These are phyloP conservation scores for Triglochin maritima DNA, from an alignment of 106 monocot genomes.

Conservation along the genomic window DNA sequence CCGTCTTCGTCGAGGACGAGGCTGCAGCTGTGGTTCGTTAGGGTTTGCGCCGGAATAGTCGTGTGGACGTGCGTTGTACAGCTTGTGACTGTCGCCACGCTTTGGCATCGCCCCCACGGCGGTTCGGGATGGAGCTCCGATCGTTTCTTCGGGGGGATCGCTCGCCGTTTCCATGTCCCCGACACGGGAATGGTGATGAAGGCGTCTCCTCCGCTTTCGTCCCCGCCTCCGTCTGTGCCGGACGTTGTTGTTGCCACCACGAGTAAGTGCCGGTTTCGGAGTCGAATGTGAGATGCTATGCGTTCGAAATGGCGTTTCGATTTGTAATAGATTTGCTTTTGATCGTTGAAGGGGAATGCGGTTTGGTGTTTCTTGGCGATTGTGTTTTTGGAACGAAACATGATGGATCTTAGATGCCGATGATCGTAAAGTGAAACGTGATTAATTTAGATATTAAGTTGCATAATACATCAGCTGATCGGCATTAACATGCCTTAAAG, in stretches of 20 bases:
- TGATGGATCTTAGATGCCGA: neutral
- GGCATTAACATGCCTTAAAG: no score
- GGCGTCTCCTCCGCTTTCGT: neutral
- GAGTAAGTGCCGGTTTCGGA: constrained; percentile 12
- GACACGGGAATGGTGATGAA: neutral
- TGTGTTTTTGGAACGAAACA: neutral
- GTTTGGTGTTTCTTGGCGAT: neutral
- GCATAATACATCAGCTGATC: no score
- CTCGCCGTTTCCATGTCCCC: neutral
- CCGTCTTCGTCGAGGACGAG: constrained; percentile 9
- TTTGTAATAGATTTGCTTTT: neutral
- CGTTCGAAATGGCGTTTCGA: no score
- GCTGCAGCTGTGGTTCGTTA: constrained; percentile 22
- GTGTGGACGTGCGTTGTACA: constrained; percentile 22
- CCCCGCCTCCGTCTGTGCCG: neutral
- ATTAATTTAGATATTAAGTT: no score
- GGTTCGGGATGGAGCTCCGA: neutral
- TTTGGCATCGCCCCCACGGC: constrained; percentile 16
- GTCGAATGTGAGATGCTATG: neutral
- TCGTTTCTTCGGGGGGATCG: constrained; percentile 3
- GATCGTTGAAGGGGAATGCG: neutral
- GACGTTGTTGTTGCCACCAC: neutral
- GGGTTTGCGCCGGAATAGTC: constrained; percentile 17
- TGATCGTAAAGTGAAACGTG: neutral
- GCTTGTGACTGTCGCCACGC: constrained; percentile 13